A percentile compares a stretch with the other conserved stretches of the same genome.
Conservation (phyloP, 1,284 basidiomycete species). For the Pascua sp. region DNA sequence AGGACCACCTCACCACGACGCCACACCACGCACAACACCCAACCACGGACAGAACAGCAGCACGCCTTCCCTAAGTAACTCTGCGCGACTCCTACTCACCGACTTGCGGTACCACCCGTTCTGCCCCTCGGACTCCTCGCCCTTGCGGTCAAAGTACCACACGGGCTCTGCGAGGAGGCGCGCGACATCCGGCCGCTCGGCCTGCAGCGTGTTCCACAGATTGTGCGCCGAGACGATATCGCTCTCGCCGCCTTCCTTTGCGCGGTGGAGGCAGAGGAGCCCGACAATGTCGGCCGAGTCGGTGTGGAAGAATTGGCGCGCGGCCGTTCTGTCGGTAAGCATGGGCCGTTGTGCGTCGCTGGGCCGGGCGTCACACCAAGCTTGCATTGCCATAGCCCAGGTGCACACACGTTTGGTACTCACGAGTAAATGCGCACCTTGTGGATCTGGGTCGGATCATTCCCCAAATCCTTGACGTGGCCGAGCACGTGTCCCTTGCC, state of each 20-base stretch:
- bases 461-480: conserved; percentile 51
- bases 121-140: conserved; percentile 25
- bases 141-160: conserved; percentile 41
- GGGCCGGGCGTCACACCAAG: too few relatives aligned
- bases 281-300: conserved; percentile 45
- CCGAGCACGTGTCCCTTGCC: conserved; percentile 49
- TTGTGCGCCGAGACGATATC: conserved; percentile 51
- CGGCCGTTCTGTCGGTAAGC: conserved; percentile 33
- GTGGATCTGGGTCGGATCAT: conserved; percentile 48
- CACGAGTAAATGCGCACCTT: conserved; percentile 51
- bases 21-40: background rate
- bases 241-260: conserved; percentile 49
- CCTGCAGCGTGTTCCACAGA: conserved; percentile 50
- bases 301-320: conserved; percentile 50
- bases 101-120: conserved; percentile 20
- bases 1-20: conserved; percentile 15
- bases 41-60: too few relatives aligned
- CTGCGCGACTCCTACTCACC: conserved; percentile 6
- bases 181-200: conserved; percentile 48
- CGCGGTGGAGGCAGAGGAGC: conserved; percentile 50
- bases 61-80: background rate
- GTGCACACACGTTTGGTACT: too few relatives aligned
- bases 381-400: too few relatives aligned
- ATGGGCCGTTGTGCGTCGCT: too few relatives aligned
- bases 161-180: conserved; percentile 35